A percentile compares a stretch with the other conserved stretches of the same genome.
Conservation (phyloP, 805 yeast genomes). For the Deakozyma indianensis region DNA sequence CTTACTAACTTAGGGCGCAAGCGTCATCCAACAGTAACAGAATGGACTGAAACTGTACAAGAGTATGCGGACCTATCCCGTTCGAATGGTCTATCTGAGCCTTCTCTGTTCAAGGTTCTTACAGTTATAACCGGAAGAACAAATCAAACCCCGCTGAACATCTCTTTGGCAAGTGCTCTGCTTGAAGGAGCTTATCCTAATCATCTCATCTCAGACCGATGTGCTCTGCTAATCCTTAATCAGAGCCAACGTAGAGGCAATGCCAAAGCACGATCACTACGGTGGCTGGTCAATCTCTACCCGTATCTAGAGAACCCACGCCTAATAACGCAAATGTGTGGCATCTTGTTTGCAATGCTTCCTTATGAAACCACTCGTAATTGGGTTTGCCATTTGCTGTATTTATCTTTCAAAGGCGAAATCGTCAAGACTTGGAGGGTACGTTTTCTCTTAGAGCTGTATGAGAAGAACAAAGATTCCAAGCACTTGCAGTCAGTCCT, state of each 20-base stretch:
- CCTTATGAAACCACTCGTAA: conserved; percentile 9
- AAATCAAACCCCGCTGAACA: neutral
- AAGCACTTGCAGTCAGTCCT: conserved; percentile 14
- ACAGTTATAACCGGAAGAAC: neutral
- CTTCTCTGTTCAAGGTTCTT: neutral
- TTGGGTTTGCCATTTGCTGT: conserved; percentile 12
- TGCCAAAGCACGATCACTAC: conserved; percentile 9
- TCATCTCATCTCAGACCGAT: neutral
- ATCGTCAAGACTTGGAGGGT: conserved; percentile 13
- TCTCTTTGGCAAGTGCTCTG: neutral
- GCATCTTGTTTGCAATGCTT: conserved; percentile 10
- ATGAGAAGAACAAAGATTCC: conserved; percentile 11
- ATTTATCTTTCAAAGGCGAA: conserved; percentile 6
- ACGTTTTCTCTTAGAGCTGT: conserved; percentile 9
- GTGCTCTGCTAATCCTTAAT: neutral
- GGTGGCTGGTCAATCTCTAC: conserved; percentile 10
- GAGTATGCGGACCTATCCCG: neutral
- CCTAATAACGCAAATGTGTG: conserved; percentile 7
- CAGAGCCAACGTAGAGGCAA: neutral
- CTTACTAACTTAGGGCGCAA: neutral
- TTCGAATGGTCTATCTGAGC: neutral
- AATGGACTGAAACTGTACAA: neutral
- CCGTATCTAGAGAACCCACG: conserved; percentile 9
- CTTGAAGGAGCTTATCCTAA: neutral
- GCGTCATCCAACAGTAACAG: neutral